Evolutionary conservation across 2,329 filamentous ascomycete genomes (phyloP), one percentile per base, ranked within the genome.

Genomic region (Fusarium verticillioides): DNA sequence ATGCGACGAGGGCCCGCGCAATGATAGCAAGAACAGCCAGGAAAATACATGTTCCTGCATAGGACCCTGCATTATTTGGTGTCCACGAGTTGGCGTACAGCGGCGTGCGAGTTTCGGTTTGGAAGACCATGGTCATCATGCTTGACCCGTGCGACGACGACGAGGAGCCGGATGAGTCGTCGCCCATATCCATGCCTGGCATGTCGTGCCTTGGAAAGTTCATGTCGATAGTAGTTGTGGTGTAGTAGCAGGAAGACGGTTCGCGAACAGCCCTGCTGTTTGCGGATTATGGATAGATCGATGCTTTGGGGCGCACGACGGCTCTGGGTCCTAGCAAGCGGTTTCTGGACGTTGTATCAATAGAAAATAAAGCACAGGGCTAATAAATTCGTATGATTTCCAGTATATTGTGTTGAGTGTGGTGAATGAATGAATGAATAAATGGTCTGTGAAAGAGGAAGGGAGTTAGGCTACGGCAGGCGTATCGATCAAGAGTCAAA

Each of bases 21-120:
- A 92, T 78, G 69, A 91, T 85, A 68, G 91, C 91, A 58, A 98
- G 90, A 49, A 93, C 76, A 80, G 97, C 91, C 66, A 98, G 88
- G 84, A 98, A 98, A 81, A 98, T 93, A 85, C 96, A 97, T 34
- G 94, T 97, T 63, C 91, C 96, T 4, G 94, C 94, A 82, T 98
- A 98, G 67, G 88, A 84, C 76, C 92, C 94, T 10, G 87, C 84
- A 40, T 84, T 91, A 34, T 80, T 83, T 9, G 96, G 96, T 5
- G 93, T 92, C 94, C 95, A 98, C 59, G 85, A 81, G 28, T 83
- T 81, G 21, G 93, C 91, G 82, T 84, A 90, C 67, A 90, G 85
- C 1, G 88, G 80, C 9, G 87, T 89, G 60, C 77, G 76, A 54
- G 81, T 83, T 65, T 83, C 77, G 69, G 82, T 88, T 73, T 91